Percentiles rank a stretch among this genome's conserved stretches.
These are phyloP conservation scores for Sclerotinia borealis DNA, from an alignment of 2,329 filamentous ascomycete genomes.

Conservation along the genomic window DNA sequence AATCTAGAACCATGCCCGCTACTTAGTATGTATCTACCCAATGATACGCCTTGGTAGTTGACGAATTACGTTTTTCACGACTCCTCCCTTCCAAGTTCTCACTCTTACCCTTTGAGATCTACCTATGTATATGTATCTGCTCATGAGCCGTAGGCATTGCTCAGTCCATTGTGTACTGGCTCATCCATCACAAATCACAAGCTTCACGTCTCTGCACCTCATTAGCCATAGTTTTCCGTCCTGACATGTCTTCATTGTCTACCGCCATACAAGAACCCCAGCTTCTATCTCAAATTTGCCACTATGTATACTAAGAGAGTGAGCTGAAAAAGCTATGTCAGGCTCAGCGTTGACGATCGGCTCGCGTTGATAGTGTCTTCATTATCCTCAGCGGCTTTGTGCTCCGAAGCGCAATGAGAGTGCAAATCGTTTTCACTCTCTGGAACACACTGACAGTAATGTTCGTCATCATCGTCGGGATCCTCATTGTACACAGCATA, in stretches of 20 bases:
- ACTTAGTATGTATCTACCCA: too few relatives aligned
- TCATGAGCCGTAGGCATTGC: too few relatives aligned
- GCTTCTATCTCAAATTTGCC: neutral
- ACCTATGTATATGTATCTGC: too few relatives aligned
- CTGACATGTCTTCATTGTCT: neutral
- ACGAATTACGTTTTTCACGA: too few relatives aligned
- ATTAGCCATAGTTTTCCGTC: neutral
- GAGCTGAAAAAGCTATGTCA: neutral
- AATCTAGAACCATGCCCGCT: too few relatives aligned
- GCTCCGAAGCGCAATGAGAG: neutral
- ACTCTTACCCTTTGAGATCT: too few relatives aligned
- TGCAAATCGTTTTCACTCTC: neutral
- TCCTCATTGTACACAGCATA: neutral
- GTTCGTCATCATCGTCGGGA: neutral
- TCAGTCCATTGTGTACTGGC: neutral
- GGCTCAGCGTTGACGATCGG: neutral
- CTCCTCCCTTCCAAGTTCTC: too few relatives aligned
- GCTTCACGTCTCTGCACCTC: neutral
- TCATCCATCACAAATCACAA: neutral
- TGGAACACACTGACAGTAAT: neutral
- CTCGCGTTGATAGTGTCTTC: fast-evolving
- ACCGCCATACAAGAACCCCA: neutral
- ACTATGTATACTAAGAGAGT: too few relatives aligned
- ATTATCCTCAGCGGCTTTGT: neutral
- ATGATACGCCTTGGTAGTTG: too few relatives aligned